phyloP scores from a whole-genome alignment of 2,329 filamentous ascomycete genomes.

The Trichoderma brevicompactum region DNA sequence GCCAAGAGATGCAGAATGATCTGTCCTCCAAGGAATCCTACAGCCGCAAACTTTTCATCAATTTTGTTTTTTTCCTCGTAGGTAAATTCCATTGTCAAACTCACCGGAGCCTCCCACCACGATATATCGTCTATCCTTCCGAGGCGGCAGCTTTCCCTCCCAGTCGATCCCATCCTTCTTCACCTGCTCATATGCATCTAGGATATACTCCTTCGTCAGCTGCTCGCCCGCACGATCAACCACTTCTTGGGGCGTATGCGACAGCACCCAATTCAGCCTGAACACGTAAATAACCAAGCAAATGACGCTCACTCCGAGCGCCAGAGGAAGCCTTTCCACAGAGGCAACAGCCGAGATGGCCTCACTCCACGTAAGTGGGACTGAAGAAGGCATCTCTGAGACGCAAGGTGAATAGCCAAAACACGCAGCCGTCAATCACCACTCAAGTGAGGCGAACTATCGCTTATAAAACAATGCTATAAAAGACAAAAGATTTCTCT shows the following conservation, averaged over 20 bases:
- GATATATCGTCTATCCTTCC: conserved; percentile 49
- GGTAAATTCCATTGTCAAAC: conserved; percentile 21
- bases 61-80: neutral
- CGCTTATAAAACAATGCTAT: too few relatives aligned
- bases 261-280: conserved; percentile 45
- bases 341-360: neutral
- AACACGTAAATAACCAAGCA: conserved; percentile 35
- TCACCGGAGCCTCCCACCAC: conserved; percentile 53
- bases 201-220: conserved; percentile 45
- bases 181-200: conserved; percentile 42
- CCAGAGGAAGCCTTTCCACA: neutral
- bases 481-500: too few relatives aligned
- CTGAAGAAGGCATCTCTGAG: too few relatives aligned
- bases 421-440: too few relatives aligned
- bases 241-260: conserved; percentile 44
- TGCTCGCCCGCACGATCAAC: conserved; percentile 38
- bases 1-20: conserved; percentile 58
- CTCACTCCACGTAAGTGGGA: too few relatives aligned
- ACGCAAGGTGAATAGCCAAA: too few relatives aligned
- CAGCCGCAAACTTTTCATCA: neutral
- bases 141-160: conserved; percentile 45
- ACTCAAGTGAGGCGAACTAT: too few relatives aligned
- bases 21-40: conserved; percentile 60
- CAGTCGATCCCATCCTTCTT: conserved; percentile 47
- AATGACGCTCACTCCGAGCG: conserved; percentile 29